Evolutionary conservation across 176 grass and related monocot genomes (phyloP), one percentile per base, ranked within the genome.

Genomic region (Phoenix roebelenii): DNA sequence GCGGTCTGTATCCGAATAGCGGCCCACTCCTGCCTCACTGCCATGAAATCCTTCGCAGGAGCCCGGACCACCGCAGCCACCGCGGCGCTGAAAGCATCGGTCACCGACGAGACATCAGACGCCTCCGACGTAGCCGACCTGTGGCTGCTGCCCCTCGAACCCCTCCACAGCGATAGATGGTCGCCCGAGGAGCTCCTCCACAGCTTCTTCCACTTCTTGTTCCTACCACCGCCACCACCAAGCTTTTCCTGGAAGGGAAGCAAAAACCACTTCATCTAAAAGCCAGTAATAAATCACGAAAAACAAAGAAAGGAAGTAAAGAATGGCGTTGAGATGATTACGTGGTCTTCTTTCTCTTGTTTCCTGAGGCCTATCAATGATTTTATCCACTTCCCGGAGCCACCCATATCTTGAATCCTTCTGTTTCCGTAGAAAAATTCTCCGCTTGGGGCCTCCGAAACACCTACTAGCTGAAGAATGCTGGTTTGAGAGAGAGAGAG

Each of bases 331-430:
- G 1, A 5, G 1, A 9, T 56, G 25, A 59, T 82, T 83, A 97
- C 92, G 75, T 79, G 62, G 4, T 78, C 83, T 4, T 85, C 82
- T 51, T 76, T 80, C 48, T 85, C 87, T 14, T 78, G 93, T 74
- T 83, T 88, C 77, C 89, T 92, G 79, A 98, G 87, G 59, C 87
- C 76, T 35, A 98, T 81, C 48, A 98, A 79, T 25, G 82, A 81
- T 57, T 83, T 93, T n/a, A 98, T 76, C 93, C 93, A 98, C 63
- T 93, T 93, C 67, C 84, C 82, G 50, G 93, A 98, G 5, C 73
- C 88, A 23, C 76, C 84, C 80, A 77, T 73, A 16, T 53, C 69
- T 72, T 49, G 20, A n/a, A n/a, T 60, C 55, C 24, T 24, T 15
- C 61, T 63, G 55, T 16, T 67, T 55, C 61, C 16, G 52, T 55